Evolutionary conservation across 2,329 filamentous ascomycete genomes (phyloP), one percentile per base, ranked within the genome.

Genomic region (Mycosphaerella sp.): DNA sequence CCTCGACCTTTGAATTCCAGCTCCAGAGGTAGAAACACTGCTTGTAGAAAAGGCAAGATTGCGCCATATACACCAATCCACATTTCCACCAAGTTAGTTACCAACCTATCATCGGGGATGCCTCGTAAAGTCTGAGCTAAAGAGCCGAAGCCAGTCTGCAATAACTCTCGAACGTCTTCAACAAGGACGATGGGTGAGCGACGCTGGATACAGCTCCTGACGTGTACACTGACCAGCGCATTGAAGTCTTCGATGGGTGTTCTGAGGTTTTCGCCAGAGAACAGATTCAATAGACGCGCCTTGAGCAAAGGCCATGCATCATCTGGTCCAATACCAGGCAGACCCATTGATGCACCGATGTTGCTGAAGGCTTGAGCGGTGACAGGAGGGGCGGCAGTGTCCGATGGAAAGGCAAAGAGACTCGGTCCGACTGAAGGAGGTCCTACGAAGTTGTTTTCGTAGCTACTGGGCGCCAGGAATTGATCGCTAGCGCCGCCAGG

Each of bases 11-110:
- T 85, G 66, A 98, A 95, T 66, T 98, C 93, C 9, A 95, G 79
- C 64, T 98, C 93, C 1, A 98, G 73, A 0, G 90, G 93, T 1
- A 98, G 74, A 65, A 98, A 96, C 1, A 96, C 90, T 1, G 91
- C 89, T 72, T 97, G 91, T 62, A 98, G 84, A 65, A 95, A 97
- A 0, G 93, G 93, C 4, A 97, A 72, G 34, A 97, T 87, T 6
- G 81, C 86, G 2, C 89, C 91, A 63, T 96, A 96, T 0, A 93
- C 90, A 41, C 93, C 84, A 53, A 94, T 81, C 93, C 93, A 98
- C 65, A 96, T 83, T 66, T 95, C 89, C 2, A 96, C 91, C 0
- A 98, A 76, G 50, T 89, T 83, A 0, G 89, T 87, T 17, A 97
- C 89, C n/a, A 97, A 79, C 30, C 85, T 81, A 54, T 95, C 90